Conservation (phyloP, 2,329 filamentous ascomycete genomes). For the Calonectria montana region DNA sequence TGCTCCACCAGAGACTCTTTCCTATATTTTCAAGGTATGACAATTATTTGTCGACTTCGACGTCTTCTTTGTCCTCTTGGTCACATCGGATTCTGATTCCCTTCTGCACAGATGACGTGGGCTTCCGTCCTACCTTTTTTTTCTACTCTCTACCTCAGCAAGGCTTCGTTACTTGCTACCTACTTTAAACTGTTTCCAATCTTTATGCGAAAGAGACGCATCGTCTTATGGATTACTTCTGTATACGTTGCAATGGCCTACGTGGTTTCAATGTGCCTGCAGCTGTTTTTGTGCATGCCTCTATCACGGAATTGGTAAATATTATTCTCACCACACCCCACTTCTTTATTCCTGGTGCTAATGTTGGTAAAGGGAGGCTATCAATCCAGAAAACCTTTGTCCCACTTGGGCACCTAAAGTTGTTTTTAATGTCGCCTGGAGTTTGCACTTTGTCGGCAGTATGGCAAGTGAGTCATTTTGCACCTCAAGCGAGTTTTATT, state of each 20-base stretch:
- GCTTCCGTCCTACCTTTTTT: neutral
- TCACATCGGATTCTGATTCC: neutral
- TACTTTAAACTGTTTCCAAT: neutral
- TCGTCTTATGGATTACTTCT: neutral
- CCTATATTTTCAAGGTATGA: neutral
- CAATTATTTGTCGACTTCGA: too few relatives aligned
- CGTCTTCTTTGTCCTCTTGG: neutral
- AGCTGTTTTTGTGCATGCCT: neutral
- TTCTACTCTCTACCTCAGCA: neutral
- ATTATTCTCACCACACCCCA: neutral
- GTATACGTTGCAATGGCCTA: neutral
- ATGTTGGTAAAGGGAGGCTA: neutral
- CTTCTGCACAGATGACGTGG: neutral
- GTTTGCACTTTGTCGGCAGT: neutral
- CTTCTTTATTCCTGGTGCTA: neutral
- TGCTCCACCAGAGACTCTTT: neutral
- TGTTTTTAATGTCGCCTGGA: neutral
- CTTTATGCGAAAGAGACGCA: neutral
- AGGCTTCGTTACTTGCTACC: neutral
- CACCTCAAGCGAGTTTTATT: neutral
- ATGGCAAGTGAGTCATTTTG: neutral
- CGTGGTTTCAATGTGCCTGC: neutral
- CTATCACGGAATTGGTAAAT: neutral
- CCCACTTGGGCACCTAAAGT: neutral
- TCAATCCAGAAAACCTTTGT: neutral